Conservation (phyloP, 345 rosid genomes). For the Eucalyptus polyanthemos region DNA sequence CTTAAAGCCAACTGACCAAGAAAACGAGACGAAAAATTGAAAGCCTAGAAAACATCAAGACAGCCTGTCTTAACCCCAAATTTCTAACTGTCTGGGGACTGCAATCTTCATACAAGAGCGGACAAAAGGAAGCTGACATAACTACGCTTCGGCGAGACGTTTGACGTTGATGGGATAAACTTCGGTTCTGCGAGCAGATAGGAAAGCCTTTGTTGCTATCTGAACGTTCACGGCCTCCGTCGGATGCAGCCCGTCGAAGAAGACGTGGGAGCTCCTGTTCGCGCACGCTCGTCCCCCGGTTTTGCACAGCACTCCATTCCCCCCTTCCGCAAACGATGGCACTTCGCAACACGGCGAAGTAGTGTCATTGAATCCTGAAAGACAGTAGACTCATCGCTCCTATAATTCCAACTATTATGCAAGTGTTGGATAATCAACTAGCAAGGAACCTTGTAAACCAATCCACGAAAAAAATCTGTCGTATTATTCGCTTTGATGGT, state of each 20-base stretch:
- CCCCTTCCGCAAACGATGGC: neutral
- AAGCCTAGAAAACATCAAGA: neutral
- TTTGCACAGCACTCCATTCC: conserved; percentile 26
- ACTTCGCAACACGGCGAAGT: conserved; percentile 23
- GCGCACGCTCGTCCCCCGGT: conserved; percentile 8
- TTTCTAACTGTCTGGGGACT: neutral
- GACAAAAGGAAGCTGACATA: neutral
- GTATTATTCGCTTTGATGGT: neutral
- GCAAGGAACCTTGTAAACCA: neutral
- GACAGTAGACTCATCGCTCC: neutral
- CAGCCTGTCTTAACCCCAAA: neutral
- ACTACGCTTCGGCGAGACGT: conserved; percentile 2
- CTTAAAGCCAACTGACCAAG: neutral
- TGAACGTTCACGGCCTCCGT: conserved; percentile 42
- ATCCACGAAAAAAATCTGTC: neutral
- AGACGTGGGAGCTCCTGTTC: conserved; percentile 18
- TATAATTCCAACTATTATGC: neutral
- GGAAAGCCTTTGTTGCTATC: conserved; percentile 31
- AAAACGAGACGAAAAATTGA: neutral
- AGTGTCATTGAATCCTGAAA: neutral
- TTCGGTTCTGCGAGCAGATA: conserved; percentile 7
- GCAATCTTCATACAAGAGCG: neutral
- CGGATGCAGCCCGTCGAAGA: conserved; percentile 53
- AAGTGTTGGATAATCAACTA: neutral
- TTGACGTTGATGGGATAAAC: conserved; percentile 39